Base-by-base conservation (phyloP, 1,284 basidiomycete genomes). In the Rhodotorula sp. region DNA sequence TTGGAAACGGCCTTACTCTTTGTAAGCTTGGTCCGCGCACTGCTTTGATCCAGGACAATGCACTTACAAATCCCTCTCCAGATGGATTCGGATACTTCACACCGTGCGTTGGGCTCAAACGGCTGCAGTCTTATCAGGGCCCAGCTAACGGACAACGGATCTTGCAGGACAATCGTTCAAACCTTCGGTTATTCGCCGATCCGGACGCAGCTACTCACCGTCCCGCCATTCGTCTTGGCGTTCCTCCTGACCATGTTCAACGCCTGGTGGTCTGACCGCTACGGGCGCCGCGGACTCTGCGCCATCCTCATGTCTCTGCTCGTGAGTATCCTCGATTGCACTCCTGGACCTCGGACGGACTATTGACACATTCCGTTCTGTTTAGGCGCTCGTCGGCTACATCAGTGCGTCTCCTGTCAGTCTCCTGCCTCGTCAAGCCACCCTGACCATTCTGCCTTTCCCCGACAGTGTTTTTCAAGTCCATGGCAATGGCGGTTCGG, bases 301-400 rank as follows among this genome's bases (percentile, higher is more conserved):
- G 68, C 70, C n/a, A 72, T 77, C n/a, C 47, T 67, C n/a, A 74
- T 67, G 54, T 56, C 62, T 26, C 2, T 69, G 5, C 71, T 78
- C 52, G 55, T 34, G 28, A 14, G 45, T 19, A 45, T 49, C 45
- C 34, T 38, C 14, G 31, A 23, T 23, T 7, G 7, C 12, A 52
- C 45, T 56, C 26, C 10, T 55, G 26, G 54, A 28, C 54, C 55
- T 56, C 26, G 26, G 26, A 56, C 55, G 38, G 38, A 43, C 12
- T 43, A 43, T 10, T 43, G 38, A 43, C 10, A 12, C 38, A 43
- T 14, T 43, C 10, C 38, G 38, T 12, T 12, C 28, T 18, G 18
- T 31, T 4, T 26, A 56, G 28, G 74, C 78, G 0, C 64, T 79
- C 28, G 70, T 77, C 54, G 81, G 81, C 5, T 81, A 81, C 68